Evolutionary conservation across 2,329 filamentous ascomycete species (phyloP), one percentile per base, ranked within the genome.

Genomic region (Paracamarosporium sp.): DNA sequence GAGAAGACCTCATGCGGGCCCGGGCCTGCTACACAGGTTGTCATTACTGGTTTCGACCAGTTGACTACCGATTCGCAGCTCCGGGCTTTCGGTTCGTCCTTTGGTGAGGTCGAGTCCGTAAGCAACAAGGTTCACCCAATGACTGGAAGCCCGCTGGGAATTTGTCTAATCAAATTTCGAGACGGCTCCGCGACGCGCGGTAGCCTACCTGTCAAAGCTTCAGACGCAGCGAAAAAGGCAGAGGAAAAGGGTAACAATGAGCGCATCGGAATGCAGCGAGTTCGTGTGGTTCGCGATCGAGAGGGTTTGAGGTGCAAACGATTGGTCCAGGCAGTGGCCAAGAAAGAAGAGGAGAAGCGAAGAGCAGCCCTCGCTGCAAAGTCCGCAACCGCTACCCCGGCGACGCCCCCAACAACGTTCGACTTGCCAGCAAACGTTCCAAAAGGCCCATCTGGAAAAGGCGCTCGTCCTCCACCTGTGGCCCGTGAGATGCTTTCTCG

Each of bases 11-110:
- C 94, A 2, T 87, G 96, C 67, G 94, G 93, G 0, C 92, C 93
- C 24, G 92, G 92, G 0, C 94, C 94, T 13, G 92, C 95, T 1
- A 92, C 90, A 2, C 92, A 97, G 74, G 88, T 99, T 47, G 89
- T 98, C 4, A 92, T 97, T 20, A 93, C 89, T n/a, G 92, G 93
- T n/a, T 97, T 97, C 74, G 95, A 98, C 76, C 93, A 94, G 6
- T 81, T 98, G 63, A 89, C 91, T 38, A 86, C 92, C 12, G 91
- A 96, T 67, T 85, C 87, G 54, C 91, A 92, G 68, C 85, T 97
- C 50, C 86, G 86, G 17, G 86, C 89, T 44, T 85, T 91, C 53
- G 96, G 96, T 73, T 86, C 89, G 17, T 87, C 86, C 3, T 96
- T 90, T 78, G 93, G 93, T 52, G 92, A 97, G 57, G 93, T 99